Percentiles rank a stretch among this genome's conserved stretches.
Evolutionary conservation across 1,284 basidiomycete genomes (phyloP).

Genomic region (Irpex rosettiformis): DNA sequence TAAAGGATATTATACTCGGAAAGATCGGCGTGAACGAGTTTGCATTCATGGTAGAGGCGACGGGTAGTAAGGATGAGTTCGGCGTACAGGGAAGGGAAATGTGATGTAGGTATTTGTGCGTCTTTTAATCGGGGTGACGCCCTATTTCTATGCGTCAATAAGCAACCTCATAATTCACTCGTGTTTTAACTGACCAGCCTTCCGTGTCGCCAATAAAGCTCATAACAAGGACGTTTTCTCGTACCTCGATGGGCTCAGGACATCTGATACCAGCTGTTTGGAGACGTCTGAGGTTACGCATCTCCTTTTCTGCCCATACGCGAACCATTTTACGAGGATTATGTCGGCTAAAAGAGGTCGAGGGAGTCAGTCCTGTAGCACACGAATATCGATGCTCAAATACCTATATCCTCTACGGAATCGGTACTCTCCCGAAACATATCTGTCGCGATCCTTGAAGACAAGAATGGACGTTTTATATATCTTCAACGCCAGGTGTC

Average conservation of each 20-base stretch:
- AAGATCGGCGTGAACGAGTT: conserved; percentile 95
- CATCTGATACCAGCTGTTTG: conserved; percentile 79
- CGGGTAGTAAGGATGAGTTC: conserved; percentile 83
- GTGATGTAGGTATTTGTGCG: conserved; percentile 58
- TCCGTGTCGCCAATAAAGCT: conserved; percentile 82
- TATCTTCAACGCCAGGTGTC: conserved; percentile 89
- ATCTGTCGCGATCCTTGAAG: conserved; percentile 96
- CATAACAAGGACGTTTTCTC: conserved; percentile 98
- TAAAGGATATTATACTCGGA: conserved; percentile 98
- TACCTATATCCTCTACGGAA: conserved; percentile 87
- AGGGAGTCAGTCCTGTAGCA: neutral
- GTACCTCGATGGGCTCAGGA: conserved; percentile 88
- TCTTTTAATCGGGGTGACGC: conserved; percentile 92
- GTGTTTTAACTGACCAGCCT: conserved; percentile 60
- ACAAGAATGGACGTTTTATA: conserved; percentile 98
- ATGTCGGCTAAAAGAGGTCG: conserved; percentile 46
- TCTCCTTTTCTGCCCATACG: conserved; percentile 99
- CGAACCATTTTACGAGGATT: conserved; percentile 99
- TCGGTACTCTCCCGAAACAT: conserved; percentile 89
- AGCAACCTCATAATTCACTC: conserved; percentile 6
- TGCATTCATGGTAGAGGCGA: conserved; percentile 87
- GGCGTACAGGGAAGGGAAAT: conserved; percentile 66
- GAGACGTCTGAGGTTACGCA: conserved; percentile 91
- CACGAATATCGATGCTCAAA: neutral
- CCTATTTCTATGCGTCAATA: conserved; percentile 36